Evolutionary conservation across 148 eudicot species (phyloP), one percentile per base, ranked within the genome.

Genomic region (Beta vulgaris): DNA sequence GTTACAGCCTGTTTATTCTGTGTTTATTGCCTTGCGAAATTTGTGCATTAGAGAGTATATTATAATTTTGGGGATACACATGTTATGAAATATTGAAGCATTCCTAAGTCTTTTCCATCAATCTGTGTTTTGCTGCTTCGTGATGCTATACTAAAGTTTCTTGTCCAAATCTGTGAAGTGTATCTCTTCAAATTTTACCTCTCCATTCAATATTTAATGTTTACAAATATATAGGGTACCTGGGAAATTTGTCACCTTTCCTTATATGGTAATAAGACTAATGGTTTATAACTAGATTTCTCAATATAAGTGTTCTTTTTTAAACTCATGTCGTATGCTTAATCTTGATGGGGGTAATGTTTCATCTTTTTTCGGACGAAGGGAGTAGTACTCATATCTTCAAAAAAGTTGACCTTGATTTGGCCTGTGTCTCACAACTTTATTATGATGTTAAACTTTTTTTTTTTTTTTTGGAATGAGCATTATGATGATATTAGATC

Each of bases 401-500:
- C 26, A 62, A 19, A 31, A 16, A 34, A 19, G n/a, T 39, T 62
- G 8, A 34, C 25, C n/a, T 34, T 0, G 12, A 3, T 34, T 21
- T 18, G 42, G 35, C 19, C 42, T 60, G 21, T 34, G 23, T 34
- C 67, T 19, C n/a, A 21, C 53, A 39, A 5, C 42, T 39, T 39
- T 53, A 53, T 6, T 53, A 21, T n/a, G 23, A n/a, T n/a, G n/a
- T n/a, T n/a, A n/a, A n/a, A n/a, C n/a, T n/a, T n/a, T 25, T 3
- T 57, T 57, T 57, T 57, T 57, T 57, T 71, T 72, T 68, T 28
- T 51, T n/a, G 59, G 28, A 78, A 6, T 14, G 34, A 61, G 66
- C 23, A 51, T 26, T 53, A 25, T 42, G 58, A 19, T 28, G 61
- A 36, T 23, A 58, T 16, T 28, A 10, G 15, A 63, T 58, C 25